Evolutionary conservation across 208 protist genomes (phyloP), one percentile per base, ranked within the genome.

Genomic region (Acanthamoeba healyi): DNA sequence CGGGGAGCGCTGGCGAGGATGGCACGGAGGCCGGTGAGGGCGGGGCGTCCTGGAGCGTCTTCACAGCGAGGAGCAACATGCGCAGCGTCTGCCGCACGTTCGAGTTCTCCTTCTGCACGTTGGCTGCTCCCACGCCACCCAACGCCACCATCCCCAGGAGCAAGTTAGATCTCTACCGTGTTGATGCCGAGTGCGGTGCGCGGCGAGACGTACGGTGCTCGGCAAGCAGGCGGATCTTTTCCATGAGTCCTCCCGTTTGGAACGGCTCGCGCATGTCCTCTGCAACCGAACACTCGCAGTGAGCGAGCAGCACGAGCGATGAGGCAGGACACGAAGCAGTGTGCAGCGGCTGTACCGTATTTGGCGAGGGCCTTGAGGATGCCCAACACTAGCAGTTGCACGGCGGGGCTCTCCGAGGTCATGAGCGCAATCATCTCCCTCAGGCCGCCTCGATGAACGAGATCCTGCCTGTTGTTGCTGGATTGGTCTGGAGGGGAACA

Each of bases 361-460:
- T 77, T 77, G 67, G 67, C 67, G 67, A 77, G 67, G 67, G 67
- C 14, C 38, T 77, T 77, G 38, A 77, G 67, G 67, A 77, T 77
- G 38, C 67, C 22, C 24, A 77, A 36, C 24, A 77, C 67, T 14
- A 77, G 67, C 29, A 77, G 67, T 36, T 77, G 67, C 34, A 77
- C 67, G 34, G 67, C 67, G 10, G 29, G 24, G 22, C 67, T 77
- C 32, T 29, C 2, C 29, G 67, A 38, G 34, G 67, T 77, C 67
- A 44, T 77, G 38, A 77, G 67, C 15, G 34, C 29, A 26, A 65
- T 65, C 49, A 77, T 77, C 38, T 77, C 67, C 36, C 6, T 44
- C 3, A 77, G 34, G 1, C 67, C 67, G 17, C 67, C 67, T 22
- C 67, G 5, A 26, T 46, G 34, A 14, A 77, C 67, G 7, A 77